Conservation (phyloP, 1,284 basidiomycete species). For the Athelia psychrophila region DNA sequence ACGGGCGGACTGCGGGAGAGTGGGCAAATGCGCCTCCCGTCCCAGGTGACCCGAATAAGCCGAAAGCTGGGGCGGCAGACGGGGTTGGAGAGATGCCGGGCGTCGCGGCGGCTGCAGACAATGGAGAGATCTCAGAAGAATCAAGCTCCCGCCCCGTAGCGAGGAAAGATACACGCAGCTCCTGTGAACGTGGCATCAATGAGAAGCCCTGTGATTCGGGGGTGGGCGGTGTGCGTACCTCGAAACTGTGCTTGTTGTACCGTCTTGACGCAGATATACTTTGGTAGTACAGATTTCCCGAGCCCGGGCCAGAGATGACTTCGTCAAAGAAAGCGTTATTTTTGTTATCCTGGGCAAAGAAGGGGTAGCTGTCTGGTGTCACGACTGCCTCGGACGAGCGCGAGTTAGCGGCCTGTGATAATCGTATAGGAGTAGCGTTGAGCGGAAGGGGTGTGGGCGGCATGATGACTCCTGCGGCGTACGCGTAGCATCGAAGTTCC, state of each 20-base stretch:
- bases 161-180: constrained; percentile 28
- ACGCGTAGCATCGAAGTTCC: constrained; percentile 29
- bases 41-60: background rate
- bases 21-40: background rate
- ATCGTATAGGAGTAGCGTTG: background rate
- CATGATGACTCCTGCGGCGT: constrained; percentile 21
- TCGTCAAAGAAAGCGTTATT: background rate
- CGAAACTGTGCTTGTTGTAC: constrained; percentile 2
- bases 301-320: background rate
- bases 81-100: background rate
- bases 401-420: background rate
- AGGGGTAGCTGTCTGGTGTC: constrained; percentile 2
- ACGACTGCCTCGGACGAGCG: background rate
- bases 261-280: background rate
- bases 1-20: background rate
- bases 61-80: background rate
- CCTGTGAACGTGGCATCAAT: constrained; percentile 11
- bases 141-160: constrained; percentile 25
- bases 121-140: constrained; percentile 22
- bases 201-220: too few species aligned
- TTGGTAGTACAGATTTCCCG: background rate
- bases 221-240: constrained; percentile 1
- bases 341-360: background rate
- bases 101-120: background rate
- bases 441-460: background rate